Evolutionary conservation across 805 yeast genomes (phyloP), one percentile per base, ranked within the genome.

Genomic region (Aciculoconidium aculeatum): DNA sequence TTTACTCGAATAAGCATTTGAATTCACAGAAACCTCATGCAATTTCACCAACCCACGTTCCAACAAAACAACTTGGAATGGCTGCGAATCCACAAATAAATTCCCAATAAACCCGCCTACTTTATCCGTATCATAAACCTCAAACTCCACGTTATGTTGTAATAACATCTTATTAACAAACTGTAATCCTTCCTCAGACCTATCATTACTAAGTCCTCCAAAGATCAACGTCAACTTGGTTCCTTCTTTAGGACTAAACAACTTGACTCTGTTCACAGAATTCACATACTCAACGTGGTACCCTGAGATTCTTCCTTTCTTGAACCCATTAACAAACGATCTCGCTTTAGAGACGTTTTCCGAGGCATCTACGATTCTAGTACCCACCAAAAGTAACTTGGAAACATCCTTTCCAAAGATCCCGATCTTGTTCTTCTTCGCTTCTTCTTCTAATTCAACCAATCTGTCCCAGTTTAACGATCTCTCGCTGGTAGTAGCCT

Each of bases 91-190:
- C 2, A 74, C 67, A 47, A 60, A 80, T 29, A 83, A 44, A 45
- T 77, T 74, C 26, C 94, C 92, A 46, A 83, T 74, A 47, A 86
- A 86, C 0, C 82, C 84, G 34, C 95, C 95, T 32, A 78, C 65
- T 47, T 77, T 81, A 51, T 86, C 95, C 30, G 72, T 71, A 34
- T 72, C 78, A 40, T 72, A 72, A 12, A 85, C 70, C 31, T 79
- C 80, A 39, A 85, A 60, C 39, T 72, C 76, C 23, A 85, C 83
- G 37, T 77, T 84, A 48, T 86, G 72, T 58, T 85, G 95, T 51
- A 75, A 62, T 29, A 71, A 65, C 36, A 70, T 70, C 37, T 66
- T 68, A 44, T 62, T 65, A 36, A 77, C 67, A 46, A 61, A 76
- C 21, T 63, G 70, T 16, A 74, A 46, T 2, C 84, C 84, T 21